Conservation (phyloP, 73 alveolate species). For the Paramecium caudatum region DNA sequence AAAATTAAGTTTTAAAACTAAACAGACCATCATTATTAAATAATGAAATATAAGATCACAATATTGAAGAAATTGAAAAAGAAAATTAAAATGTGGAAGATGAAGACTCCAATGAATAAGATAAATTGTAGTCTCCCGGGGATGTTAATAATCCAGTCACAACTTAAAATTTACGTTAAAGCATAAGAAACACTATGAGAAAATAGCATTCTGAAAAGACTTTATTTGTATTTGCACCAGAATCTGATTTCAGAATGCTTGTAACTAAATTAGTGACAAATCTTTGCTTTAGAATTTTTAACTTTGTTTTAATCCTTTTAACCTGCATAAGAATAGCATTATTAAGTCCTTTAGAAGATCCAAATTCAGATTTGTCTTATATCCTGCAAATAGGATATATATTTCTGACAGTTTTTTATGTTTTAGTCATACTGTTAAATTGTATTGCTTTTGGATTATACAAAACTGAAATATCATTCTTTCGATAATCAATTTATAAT, state of each 20-base stretch:
- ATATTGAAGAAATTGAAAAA: neutral
- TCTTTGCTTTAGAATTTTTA: neutral
- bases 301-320: conserved; percentile 11
- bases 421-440: conserved; percentile 18
- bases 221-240: conserved; percentile 56
- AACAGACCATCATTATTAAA: neutral
- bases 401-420: conserved; percentile 54
- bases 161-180: neutral
- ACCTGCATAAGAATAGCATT: conserved; percentile 64
- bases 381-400: conserved; percentile 43
- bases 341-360: conserved; percentile 59
- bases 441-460: conserved; percentile 65
- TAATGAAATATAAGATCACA: neutral
- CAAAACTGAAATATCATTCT: conserved; percentile 49
- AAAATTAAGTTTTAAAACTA: neutral
- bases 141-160: neutral
- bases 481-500: conserved; percentile 61
- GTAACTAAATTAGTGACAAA: conserved; percentile 47
- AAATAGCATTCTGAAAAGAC: neutral
- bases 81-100: neutral
- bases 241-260: conserved; percentile 60
- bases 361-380: conserved; percentile 59
- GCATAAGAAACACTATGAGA: conserved; percentile 7
- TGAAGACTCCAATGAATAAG: neutral
- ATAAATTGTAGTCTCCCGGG: neutral